These are phyloP conservation scores for Fusarium keratoplasticum DNA, from an alignment of 2,329 filamentous ascomycete genomes.

Conservation along the genomic window DNA sequence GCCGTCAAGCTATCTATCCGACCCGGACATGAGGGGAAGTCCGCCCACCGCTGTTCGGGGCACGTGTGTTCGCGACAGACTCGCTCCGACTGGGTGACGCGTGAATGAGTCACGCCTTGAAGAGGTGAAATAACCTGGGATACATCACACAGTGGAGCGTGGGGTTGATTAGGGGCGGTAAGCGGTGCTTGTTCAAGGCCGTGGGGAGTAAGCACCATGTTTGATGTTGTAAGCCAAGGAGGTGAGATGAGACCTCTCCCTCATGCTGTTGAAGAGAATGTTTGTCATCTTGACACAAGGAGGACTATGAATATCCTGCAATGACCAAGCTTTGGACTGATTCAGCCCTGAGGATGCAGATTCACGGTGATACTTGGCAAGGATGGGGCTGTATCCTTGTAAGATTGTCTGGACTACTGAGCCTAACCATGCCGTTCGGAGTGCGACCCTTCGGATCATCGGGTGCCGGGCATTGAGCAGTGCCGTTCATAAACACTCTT, in stretches of 20 bases:
- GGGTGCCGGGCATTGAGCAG: neutral
- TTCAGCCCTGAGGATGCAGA: neutral
- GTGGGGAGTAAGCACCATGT: neutral
- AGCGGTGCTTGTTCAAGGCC: neutral
- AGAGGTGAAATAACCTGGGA: neutral
- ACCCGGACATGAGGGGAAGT: neutral
- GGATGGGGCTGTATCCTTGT: neutral
- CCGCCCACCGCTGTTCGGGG: neutral
- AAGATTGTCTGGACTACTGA: neutral
- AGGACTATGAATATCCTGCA: neutral
- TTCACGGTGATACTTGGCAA: neutral
- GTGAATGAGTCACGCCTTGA: neutral
- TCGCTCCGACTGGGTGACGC: neutral
- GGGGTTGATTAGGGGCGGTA: neutral
- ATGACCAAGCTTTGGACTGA: neutral
- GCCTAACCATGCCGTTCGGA: neutral
- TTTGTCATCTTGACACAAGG: neutral
- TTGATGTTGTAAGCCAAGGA: neutral
- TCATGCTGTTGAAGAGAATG: neutral
- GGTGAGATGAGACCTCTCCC: neutral
- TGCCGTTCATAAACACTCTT: neutral
- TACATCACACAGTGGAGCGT: neutral
- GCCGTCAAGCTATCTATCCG: neutral
- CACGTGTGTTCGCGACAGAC: neutral
- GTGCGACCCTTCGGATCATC: neutral